phyloP scores from a whole-genome alignment of 202 grass and related monocot genomes.

The Panicum virgatum region DNA sequence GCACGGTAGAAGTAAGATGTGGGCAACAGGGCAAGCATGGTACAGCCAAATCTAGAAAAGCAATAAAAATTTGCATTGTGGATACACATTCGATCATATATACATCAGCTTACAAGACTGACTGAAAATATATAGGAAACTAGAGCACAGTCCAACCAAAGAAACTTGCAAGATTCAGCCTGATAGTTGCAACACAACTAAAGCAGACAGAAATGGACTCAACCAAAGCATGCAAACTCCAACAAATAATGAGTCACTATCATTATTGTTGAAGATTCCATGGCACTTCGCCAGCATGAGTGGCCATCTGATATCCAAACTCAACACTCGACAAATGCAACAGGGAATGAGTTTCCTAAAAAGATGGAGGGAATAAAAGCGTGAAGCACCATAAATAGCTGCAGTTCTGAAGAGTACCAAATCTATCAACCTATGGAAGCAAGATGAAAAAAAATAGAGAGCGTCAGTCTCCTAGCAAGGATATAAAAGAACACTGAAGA shows the following conservation, averaged over 20 bases:
- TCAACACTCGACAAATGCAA: slow-evolving; percentile 3
- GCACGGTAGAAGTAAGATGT: neutral
- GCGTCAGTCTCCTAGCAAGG: neutral
- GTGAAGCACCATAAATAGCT: neutral
- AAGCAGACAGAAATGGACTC: neutral
- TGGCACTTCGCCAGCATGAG: neutral
- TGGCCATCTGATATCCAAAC: neutral
- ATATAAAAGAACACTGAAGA: neutral
- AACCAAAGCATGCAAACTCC: slow-evolving; percentile 10
- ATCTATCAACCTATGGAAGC: neutral
- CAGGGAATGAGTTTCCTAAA: neutral
- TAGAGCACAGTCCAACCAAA: neutral
- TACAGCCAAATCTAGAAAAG: slow-evolving; percentile 12
- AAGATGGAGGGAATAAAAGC: neutral
- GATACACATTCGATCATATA: slow-evolving; percentile 14
- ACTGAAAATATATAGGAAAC: neutral
- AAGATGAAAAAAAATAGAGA: slow-evolving; percentile 16
- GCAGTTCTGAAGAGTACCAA: neutral
- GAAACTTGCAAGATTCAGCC: neutral
- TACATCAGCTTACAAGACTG: neutral
- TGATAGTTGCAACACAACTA: neutral
- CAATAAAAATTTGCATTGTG: slow-evolving; percentile 20
- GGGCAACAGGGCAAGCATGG: neutral
- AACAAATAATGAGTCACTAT: neutral
- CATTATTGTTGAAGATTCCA: neutral